These are phyloP conservation scores for Malassezia psittaci DNA, from an alignment of 1,284 basidiomycete genomes.

Conservation along the genomic window DNA sequence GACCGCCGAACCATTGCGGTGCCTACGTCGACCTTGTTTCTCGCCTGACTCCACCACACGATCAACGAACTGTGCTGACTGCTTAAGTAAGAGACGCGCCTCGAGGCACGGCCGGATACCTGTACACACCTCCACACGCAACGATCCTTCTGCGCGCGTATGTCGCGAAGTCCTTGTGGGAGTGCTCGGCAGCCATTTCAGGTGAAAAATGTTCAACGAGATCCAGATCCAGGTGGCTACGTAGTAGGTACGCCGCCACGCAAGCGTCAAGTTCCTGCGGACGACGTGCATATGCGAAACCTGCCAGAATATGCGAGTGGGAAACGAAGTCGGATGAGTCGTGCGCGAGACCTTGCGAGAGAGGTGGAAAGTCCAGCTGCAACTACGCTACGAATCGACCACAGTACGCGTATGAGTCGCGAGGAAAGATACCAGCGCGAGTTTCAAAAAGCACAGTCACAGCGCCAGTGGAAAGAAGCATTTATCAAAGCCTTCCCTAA, in stretches of 20 bases:
- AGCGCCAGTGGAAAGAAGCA: slow-evolving; percentile 27
- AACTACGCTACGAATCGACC: slow-evolving; percentile 34
- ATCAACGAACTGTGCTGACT: background rate
- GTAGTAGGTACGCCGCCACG: slow-evolving; percentile 28
- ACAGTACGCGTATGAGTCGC: slow-evolving; percentile 22
- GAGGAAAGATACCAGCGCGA: slow-evolving; percentile 29
- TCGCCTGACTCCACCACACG: background rate
- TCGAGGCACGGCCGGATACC: no score
- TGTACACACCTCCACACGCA: slow-evolving; percentile 13
- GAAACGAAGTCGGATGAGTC: slow-evolving; percentile 24
- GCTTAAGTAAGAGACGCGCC: slow-evolving; percentile 4
- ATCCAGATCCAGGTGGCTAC: background rate
- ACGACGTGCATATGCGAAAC: slow-evolving; percentile 39
- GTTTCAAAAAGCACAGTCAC: slow-evolving; percentile 22
- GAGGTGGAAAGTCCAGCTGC: background rate
- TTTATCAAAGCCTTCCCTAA: slow-evolving; percentile 35
- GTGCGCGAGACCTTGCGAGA: slow-evolving; percentile 7
- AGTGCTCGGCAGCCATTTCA: slow-evolving; percentile 12
- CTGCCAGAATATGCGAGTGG: slow-evolving; percentile 15
- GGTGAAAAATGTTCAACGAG: slow-evolving; percentile 3
- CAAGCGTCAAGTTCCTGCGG: slow-evolving; percentile 41
- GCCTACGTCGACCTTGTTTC: background rate
- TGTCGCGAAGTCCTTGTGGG: slow-evolving; percentile 13
- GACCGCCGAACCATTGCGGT: background rate
- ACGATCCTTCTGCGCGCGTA: background rate